Base-by-base conservation (phyloP, 495 filamentous ascomycete genomes). In the Staphylotrichum tortipilum region DNA sequence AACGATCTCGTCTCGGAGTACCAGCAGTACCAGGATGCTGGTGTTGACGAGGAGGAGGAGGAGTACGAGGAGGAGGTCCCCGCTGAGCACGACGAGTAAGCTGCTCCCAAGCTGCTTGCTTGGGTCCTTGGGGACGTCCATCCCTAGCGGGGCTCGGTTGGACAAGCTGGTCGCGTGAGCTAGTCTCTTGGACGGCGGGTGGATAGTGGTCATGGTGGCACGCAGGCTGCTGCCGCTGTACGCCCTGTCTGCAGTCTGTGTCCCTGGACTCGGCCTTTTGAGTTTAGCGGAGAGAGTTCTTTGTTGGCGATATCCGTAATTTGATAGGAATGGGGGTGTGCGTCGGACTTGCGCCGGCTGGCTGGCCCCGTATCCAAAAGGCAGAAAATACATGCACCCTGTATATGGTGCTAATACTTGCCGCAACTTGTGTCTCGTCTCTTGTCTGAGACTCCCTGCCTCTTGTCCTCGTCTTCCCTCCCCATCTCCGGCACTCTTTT, bases 11-110 rank as follows among this genome's bases (percentile, higher is more conserved):
- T 99, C 55, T 95, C 91, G 51, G 92, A 99, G 72, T 99, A 99
- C 81, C 92, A 99, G 82, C 94, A 99, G 72, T 99, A 99, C 81
- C 92, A 99, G 80, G 92, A 99, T 66, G 92, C 92, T 63, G 86
- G 87, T 59, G 79, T 95, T 65, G 80, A 79, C 49, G 79, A 82
- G 66, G 79, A 81, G 44, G 79, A 83, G 67, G 78, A 79, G 67
- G 73, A 78, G 53, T 78, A 81, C 61, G 79, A 81, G 66, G 79
- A 82, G 67, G 79, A 81, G 62, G 66, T 67, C 23, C 73, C 70
- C 44, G 48, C 63, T 42, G 76, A 79, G 69, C 75, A 69, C 49
- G 76, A 78, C 59, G 73, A 77, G 63, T 74, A 73, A 52, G 17
- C n/a, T n/a, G n/a, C n/a, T n/a, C n/a, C n/a, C n/a, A 8, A 18